Conservation (phyloP, 306 rosid genomes). For the Styphnolobium japonicum region DNA sequence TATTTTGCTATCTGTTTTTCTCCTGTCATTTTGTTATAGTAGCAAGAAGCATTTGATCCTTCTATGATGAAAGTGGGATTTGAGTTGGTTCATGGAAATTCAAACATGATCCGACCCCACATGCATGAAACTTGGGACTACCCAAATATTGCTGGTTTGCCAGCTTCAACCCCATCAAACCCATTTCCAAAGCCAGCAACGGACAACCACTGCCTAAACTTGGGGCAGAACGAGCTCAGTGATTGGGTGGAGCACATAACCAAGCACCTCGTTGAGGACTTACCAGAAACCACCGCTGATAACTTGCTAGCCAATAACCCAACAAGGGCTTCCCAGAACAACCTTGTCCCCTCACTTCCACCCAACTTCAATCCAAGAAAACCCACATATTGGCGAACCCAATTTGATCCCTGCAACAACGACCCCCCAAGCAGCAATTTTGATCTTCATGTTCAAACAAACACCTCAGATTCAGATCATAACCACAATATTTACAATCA, state of each 20-base stretch:
- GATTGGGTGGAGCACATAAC: conserved; percentile 72
- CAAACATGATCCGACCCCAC: conserved; percentile 51
- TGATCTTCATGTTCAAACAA: conserved; percentile 40
- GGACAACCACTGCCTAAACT: conserved; percentile 39
- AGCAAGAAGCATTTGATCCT: neutral
- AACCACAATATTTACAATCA: conserved; percentile 23
- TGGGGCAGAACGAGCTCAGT: conserved; percentile 48
- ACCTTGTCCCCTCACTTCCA: conserved; percentile 23
- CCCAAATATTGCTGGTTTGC: conserved; percentile 25
- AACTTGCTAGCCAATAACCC: conserved; percentile 22
- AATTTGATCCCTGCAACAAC: conserved; percentile 7
- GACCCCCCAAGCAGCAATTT: conserved; percentile 24
- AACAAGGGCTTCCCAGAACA: conserved; percentile 22
- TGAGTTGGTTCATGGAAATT: conserved; percentile 48
- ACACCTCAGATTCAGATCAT: neutral
- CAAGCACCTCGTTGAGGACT: conserved; percentile 64
- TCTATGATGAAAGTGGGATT: conserved; percentile 55
- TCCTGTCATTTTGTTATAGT: neutral
- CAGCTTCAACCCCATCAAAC: conserved; percentile 33
- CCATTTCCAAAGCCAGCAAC: conserved; percentile 36
- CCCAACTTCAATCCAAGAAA: conserved; percentile 38
- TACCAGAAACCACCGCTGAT: conserved; percentile 36
- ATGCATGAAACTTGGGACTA: conserved; percentile 52
- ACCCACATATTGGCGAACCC: conserved; percentile 7
- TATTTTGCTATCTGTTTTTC: neutral